Conservation (phyloP, 345 rosid species). For the Hypericum perforatum region DNA sequence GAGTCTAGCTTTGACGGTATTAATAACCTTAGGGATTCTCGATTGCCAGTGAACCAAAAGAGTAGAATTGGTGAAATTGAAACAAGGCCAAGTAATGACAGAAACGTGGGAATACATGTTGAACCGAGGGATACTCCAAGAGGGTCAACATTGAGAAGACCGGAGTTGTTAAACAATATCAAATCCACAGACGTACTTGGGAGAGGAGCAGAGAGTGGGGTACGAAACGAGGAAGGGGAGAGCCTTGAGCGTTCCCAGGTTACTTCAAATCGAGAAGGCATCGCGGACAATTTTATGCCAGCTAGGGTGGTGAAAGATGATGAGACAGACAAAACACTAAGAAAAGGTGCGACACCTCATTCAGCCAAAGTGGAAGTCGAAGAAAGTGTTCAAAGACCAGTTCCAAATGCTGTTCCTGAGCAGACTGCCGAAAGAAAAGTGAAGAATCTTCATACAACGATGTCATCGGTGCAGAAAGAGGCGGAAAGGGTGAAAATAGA, state of each 20-base stretch:
- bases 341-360: slow-evolving; percentile 22
- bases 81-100: slow-evolving; percentile 18
- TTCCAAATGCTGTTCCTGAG: slow-evolving; percentile 22
- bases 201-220: too few species aligned
- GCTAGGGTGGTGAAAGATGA: slow-evolving; percentile 19
- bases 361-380: slow-evolving; percentile 21
- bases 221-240: slow-evolving; percentile 23
- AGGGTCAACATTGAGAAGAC: too few species aligned
- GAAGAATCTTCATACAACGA: slow-evolving; percentile 23
- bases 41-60: slow-evolving; percentile 20
- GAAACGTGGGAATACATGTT: slow-evolving; percentile 16
- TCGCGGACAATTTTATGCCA: slow-evolving; percentile 28
- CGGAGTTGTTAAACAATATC: too few species aligned
- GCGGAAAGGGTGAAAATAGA: slow-evolving; percentile 49
- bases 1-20: slow-evolving; percentile 14
- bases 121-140: slow-evolving; percentile 13
- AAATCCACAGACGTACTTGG: too few species aligned
- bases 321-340: slow-evolving; percentile 22
- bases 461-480: slow-evolving; percentile 36
- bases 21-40: slow-evolving; percentile 17
- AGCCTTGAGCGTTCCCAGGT: slow-evolving; percentile 16
- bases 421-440: slow-evolving; percentile 27
- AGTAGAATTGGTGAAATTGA: slow-evolving; percentile 18
- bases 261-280: slow-evolving; percentile 25
- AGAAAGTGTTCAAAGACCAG: slow-evolving; percentile 23